phyloP scores from a whole-genome alignment of 2,329 filamentous ascomycete species.

The Domatiomyces catenatus region DNA sequence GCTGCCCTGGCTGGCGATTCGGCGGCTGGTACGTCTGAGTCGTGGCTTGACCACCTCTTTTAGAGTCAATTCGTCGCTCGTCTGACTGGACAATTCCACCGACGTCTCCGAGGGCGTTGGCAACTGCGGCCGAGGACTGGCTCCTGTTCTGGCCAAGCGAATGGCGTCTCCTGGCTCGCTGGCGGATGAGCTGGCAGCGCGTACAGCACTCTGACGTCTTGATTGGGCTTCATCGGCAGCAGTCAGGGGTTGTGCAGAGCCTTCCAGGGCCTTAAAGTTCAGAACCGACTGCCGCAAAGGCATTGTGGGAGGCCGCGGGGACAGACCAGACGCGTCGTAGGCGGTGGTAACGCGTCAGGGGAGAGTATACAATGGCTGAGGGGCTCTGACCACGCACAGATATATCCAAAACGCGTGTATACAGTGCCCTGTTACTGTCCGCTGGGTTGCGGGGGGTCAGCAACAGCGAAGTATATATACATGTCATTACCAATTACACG shows the following conservation, averaged over 20 bases:
- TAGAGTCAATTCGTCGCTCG: conserved; percentile 8
- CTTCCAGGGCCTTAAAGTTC: conserved; percentile 7
- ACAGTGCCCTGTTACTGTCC: neutral
- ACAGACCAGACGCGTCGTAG: neutral
- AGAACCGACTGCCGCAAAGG: conserved; percentile 15
- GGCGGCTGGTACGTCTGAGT: conserved; percentile 13
- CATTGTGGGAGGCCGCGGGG: conserved; percentile 7
- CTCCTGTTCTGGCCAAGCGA: conserved; percentile 3
- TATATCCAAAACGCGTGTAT: neutral
- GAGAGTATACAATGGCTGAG: neutral
- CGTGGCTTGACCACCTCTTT: conserved; percentile 12
- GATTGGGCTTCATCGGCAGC: neutral
- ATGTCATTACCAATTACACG: neutral
- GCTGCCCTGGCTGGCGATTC: conserved; percentile 3
- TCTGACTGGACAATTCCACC: conserved; percentile 17
- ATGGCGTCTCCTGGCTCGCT: conserved; percentile 12
- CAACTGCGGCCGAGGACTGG: conserved; percentile 7
- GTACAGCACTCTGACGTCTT: conserved; percentile 3
- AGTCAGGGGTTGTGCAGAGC: neutral
- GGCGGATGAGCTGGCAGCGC: conserved; percentile 18
- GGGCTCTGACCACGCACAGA: neutral
- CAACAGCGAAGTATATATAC: neutral
- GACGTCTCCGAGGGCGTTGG: conserved; percentile 20
- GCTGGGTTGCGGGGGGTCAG: too few relatives aligned
- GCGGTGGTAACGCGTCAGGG: neutral